Evolutionary conservation across 441 rosid genomes (phyloP), one percentile per base, ranked within the genome.

Genomic region (Brassica hybrid): DNA sequence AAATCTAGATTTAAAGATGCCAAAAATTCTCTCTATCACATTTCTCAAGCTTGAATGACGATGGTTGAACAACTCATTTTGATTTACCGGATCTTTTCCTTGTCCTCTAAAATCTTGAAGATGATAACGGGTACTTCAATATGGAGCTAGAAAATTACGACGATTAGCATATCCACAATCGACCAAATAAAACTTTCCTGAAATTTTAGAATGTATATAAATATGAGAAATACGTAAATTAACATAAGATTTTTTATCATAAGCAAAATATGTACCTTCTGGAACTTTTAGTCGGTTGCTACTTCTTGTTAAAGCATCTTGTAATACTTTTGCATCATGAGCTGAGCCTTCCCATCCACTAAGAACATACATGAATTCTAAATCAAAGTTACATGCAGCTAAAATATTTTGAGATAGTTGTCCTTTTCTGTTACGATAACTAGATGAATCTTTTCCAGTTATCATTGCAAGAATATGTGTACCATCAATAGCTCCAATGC

Each of bases 1-100:
- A 43, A 66, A 66, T 19, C 56, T 13, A 3, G 23, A 71, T 21
- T 71, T 71, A 0, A 71, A 71, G 13, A 71, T 41, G 6, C 34
- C 56, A 19, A 66, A 41, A 66, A 19, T 66, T 5, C 36, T 66
- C 70, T 66, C 70, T 6, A 66, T 38, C 21, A 66, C 70, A 43
- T 71, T 59, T 59, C 14, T 0, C 6, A 71, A 14, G 25, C 12
- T 8, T 2, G 43, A 41, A 23, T 41, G 58, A 9, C 2, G 41
- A 59, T 21, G 11, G 43, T 71, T 59, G 43, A 59, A 58, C 12
- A 41, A 14, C 23, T 41, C 41, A 18, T 59, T 71, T 41, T 23
- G 36, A 23, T 59, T 59, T n/a, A 1, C 0, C 0, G 23, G 57
- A 38, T 58, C 38, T 12, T 38, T 71, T 13, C 74, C 10, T 58